Evolutionary conservation across 345 rosid genomes (phyloP), one percentile per base, ranked within the genome.

Genomic region (Rhodamnia argentea): DNA sequence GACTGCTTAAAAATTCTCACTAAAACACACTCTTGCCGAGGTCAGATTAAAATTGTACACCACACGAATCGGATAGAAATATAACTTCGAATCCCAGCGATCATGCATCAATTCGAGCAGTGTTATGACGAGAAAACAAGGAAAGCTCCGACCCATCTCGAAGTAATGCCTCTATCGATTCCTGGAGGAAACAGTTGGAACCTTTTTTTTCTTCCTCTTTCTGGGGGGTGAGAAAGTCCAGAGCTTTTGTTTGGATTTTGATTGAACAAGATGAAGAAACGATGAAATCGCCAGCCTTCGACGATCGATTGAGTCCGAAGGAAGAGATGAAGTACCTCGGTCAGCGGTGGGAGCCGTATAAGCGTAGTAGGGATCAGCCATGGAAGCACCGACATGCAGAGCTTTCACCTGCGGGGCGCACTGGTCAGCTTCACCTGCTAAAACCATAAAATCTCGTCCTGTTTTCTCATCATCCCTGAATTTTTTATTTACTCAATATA

Each of bases 351-450:
- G 13, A 32, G 88, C 86, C 74, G 84, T 64, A 86, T 90, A 92
- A 29, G 87, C 58, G 53, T 88, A 78, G 87, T 89, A 91, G n/a
- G 92, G 88, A 86, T 90, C 93, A 58, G 86, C 86, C 86, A 85
- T 85, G 23, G 83, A 52, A 70, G 47, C 47, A 23, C 81, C 81
- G 26, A 70, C 22, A 20, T 18, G 81, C 24, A 70, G 47, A 37
- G 47, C 47, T 18, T 37, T 37, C 81, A 24, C 81, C 81, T 4
- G 78, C 52, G 52, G 52, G 52, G 3, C 13, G 2, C 52, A 50
- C 52, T 50, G 13, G 52, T 51, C 52, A 12, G 52, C 52, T 51
- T 51, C 52, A 3, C 52, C 52, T 11, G 52, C 13, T 2, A 51
- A 51, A 51, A 51, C 52, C 52, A 50, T 50, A 50, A 50, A 50